Evolutionary conservation across 1,284 basidiomycete genomes (phyloP).

Genomic region (Sphaerobolus stellatus): DNA sequence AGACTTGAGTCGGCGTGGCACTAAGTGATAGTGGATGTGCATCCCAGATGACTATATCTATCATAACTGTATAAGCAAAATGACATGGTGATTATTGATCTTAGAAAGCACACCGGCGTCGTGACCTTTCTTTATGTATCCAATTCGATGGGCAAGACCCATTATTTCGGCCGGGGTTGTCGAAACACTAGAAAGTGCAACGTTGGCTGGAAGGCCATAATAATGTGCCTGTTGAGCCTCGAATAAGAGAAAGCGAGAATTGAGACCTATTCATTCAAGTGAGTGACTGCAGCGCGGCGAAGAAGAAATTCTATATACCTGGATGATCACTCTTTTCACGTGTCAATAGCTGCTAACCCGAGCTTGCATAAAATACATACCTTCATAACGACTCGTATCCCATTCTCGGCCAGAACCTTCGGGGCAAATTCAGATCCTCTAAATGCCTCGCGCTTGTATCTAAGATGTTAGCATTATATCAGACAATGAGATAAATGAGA

Average conservation of each 20-base stretch:
- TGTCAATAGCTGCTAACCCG: neutral
- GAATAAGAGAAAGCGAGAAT: conserved; percentile 53
- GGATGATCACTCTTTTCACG: conserved; percentile 21
- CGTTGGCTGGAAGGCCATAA: conserved; percentile 26
- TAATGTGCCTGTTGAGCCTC: conserved; percentile 51
- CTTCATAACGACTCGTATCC: conserved; percentile 77
- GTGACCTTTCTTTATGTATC: conserved; percentile 37
- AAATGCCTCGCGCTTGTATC: conserved; percentile 86
- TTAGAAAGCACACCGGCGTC: neutral
- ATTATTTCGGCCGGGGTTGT: conserved; percentile 43
- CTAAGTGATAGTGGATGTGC: conserved; percentile 43
- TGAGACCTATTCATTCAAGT: conserved; percentile 32
- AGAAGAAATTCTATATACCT: conserved; percentile 17
- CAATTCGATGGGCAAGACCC: conserved; percentile 50
- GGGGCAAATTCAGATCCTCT: conserved; percentile 85
- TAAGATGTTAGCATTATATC: conserved; percentile 29
- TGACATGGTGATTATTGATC: neutral
- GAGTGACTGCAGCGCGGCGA: conserved; percentile 14
- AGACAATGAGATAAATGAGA: neutral
- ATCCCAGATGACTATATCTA: conserved; percentile 53
- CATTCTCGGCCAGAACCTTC: conserved; percentile 73
- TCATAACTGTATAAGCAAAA: conserved; percentile 9
- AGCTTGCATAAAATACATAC: conserved; percentile 12
- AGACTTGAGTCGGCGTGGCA: conserved; percentile 38
- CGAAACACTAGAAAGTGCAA: conserved; percentile 38